phyloP scores from a whole-genome alignment of 2,329 filamentous ascomycete genomes.

The Diplodia sapinea region DNA sequence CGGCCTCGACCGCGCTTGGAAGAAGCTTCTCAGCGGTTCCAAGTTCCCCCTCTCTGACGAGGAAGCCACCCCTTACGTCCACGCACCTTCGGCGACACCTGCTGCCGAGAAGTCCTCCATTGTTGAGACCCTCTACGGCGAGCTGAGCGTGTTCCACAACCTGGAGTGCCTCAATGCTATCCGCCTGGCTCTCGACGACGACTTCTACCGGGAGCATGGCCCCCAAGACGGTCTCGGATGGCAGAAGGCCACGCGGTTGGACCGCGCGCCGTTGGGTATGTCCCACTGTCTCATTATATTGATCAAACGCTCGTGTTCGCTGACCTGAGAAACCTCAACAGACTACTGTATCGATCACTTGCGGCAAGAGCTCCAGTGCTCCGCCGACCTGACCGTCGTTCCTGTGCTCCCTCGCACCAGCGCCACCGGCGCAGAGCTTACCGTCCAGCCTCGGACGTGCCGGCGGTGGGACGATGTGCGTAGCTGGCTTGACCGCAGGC shows the following conservation, averaged over 20 bases:
- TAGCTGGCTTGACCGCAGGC: slow-evolving; percentile 27
- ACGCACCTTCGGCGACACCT: not conserved
- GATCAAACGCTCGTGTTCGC: not conserved
- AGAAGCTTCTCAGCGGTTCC: slow-evolving; percentile 1
- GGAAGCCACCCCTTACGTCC: slow-evolving; percentile 17
- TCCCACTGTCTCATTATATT: not conserved
- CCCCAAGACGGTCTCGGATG: slow-evolving; percentile 25
- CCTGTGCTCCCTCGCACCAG: slow-evolving; percentile 10
- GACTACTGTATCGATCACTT: slow-evolving; percentile 31
- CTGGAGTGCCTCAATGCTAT: slow-evolving; percentile 27
- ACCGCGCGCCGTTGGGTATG: slow-evolving; percentile 13
- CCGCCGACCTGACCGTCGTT: slow-evolving; percentile 29
- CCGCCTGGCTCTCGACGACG: slow-evolving; percentile 21
- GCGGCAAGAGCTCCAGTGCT: slow-evolving; percentile 28
- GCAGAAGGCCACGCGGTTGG: slow-evolving; percentile 14
- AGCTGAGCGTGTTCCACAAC: slow-evolving; percentile 30
- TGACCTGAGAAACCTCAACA: not conserved
- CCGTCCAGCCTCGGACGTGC: slow-evolving; percentile 22
- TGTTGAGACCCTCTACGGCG: slow-evolving; percentile 10
- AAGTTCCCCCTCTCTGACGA: slow-evolving; percentile 25
- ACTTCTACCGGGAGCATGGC: slow-evolving; percentile 27
- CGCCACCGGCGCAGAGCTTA: not conserved
- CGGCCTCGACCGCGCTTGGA: slow-evolving; percentile 29
- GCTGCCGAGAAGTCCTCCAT: not conserved
- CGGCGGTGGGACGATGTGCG: slow-evolving; percentile 29